Percentiles rank a stretch among this genome's conserved stretches.
phyloP scores from a whole-genome alignment of 371 early-diverging fungal species.

The Mortierella sp. region DNA sequence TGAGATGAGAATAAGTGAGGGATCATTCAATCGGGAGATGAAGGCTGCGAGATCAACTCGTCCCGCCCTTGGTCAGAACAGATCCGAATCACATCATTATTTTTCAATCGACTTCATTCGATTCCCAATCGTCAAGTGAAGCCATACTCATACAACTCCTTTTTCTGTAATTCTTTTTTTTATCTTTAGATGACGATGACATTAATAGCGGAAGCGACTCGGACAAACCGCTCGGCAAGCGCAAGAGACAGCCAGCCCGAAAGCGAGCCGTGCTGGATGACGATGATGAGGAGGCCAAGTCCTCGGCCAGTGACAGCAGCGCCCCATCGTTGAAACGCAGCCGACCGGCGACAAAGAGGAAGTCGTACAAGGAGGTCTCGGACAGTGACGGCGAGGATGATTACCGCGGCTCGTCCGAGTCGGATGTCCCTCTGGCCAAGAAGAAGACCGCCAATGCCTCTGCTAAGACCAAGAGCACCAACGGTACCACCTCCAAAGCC shows the following conservation, averaged over 20 bases:
- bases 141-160: not conserved
- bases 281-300: conserved; percentile 21
- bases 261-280: conserved; percentile 39
- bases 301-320: conserved; percentile 18
- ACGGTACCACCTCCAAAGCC: conserved; percentile 23
- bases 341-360: conserved; percentile 29
- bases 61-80: not conserved
- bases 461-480: conserved; percentile 21
- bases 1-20: not conserved
- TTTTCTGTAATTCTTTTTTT: not conserved
- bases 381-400: conserved; percentile 19
- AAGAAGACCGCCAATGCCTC: conserved; percentile 27
- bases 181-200: conserved; percentile 21
- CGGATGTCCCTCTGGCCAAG: conserved; percentile 44
- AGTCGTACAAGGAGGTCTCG: conserved; percentile 32
- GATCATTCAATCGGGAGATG: not conserved
- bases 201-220: conserved; percentile 44
- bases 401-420: conserved; percentile 25
- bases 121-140: not conserved
- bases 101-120: not conserved
- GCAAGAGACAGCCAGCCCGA: conserved; percentile 35
- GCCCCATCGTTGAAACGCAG: conserved; percentile 23
- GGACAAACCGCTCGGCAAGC: conserved; percentile 45
- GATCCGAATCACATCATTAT: not conserved
- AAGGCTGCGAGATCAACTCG: not conserved